phyloP scores from a whole-genome alignment of 495 filamentous ascomycete genomes.

The Xylaria curta region DNA sequence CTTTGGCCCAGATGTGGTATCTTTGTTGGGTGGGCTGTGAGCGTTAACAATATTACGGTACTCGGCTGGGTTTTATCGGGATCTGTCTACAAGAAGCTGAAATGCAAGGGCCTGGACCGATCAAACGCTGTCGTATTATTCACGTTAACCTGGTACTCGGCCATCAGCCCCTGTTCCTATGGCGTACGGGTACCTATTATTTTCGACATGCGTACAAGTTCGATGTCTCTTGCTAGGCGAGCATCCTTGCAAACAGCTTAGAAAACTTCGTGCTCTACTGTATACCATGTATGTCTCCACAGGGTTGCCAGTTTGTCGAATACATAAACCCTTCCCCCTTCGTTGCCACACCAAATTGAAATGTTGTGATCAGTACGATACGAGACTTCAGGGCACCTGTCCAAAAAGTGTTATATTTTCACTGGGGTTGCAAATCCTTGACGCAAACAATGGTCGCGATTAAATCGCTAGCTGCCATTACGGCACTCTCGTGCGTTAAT shows the following conservation, averaged over 20 bases:
- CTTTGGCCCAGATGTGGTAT: slow-evolving; percentile 15
- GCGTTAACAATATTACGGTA: slow-evolving; percentile 9
- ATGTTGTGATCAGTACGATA: slow-evolving; percentile 22
- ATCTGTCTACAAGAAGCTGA: slow-evolving; percentile 19
- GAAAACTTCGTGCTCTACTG: neutral
- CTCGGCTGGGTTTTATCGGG: neutral
- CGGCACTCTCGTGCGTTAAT: slow-evolving; percentile 41
- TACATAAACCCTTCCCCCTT: slow-evolving; percentile 20
- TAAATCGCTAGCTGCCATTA: slow-evolving; percentile 35
- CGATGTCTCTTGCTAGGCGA: slow-evolving; percentile 1
- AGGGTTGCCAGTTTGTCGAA: neutral
- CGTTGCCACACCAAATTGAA: neutral
- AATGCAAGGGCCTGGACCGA: slow-evolving; percentile 21
- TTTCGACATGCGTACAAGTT: slow-evolving; percentile 10
- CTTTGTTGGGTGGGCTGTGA: slow-evolving; percentile 18
- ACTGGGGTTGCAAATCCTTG: neutral
- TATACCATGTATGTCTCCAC: neutral
- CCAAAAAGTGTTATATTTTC: neutral
- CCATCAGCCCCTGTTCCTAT: neutral
- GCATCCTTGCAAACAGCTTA: slow-evolving; percentile 4
- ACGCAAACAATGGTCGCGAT: slow-evolving; percentile 16
- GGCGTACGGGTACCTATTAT: slow-evolving; percentile 8
- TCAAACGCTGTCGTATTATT: slow-evolving; percentile 18
- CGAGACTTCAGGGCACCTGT: neutral
- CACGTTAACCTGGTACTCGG: slow-evolving; percentile 4